phyloP scores from a whole-genome alignment of 768 basidiomycete genomes.

The Boletellus emodensis region DNA sequence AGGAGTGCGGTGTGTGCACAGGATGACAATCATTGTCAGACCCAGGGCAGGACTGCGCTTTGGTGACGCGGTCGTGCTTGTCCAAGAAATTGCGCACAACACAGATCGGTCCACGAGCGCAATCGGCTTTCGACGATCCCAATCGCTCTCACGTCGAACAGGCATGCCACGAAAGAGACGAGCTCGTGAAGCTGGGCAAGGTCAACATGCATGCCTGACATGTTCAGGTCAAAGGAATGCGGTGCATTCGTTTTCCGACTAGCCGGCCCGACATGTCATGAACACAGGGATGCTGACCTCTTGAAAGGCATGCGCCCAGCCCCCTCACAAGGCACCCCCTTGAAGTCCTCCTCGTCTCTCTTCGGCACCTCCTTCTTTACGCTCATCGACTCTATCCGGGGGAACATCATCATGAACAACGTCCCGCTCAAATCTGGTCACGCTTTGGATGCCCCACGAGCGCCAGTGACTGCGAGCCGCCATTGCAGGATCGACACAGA shows the following conservation, averaged over 20 bases:
- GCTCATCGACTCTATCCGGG: conserved; percentile 17
- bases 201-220: no score
- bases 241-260: conserved; percentile 15
- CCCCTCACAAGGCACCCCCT: not conserved
- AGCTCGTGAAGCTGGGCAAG: no score
- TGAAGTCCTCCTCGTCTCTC: conserved; percentile 12
- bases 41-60: no score
- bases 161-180: no score
- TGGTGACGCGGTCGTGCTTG: no score
- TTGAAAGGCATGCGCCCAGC: conserved; percentile 13
- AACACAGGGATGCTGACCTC: conserved; percentile 6
- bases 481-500: conserved; percentile 25
- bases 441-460: conserved; percentile 13
- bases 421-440: conserved; percentile 16
- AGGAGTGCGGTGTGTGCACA: not conserved
- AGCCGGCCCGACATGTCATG: not conserved
- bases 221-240: not conserved
- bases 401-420: conserved; percentile 19
- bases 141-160: no score
- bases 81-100: no score
- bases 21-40: no score
- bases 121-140: no score
- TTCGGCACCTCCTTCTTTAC: conserved; percentile 17
- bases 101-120: no score
- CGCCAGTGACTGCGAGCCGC: conserved; percentile 22